Evolutionary conservation across 768 basidiomycete genomes (phyloP).

Genomic region (Tulasnella sp.): DNA sequence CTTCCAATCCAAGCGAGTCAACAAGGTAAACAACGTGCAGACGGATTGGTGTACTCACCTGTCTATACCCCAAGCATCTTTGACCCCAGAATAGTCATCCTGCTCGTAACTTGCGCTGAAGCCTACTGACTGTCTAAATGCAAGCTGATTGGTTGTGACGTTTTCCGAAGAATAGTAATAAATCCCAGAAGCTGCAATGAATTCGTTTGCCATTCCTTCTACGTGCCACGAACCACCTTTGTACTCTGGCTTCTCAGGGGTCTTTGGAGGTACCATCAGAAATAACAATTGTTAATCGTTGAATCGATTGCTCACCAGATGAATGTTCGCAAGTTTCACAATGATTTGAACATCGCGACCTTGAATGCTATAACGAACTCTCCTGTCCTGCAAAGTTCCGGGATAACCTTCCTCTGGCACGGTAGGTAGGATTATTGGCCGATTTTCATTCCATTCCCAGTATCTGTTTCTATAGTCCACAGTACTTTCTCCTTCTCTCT

Average conservation of each 20-base stretch:
- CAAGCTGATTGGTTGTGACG: conserved; percentile 24
- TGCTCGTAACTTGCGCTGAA: conserved; percentile 20
- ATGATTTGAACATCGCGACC: conserved; percentile 29
- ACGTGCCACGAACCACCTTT: conserved; percentile 35
- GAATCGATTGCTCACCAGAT: conserved; percentile 28
- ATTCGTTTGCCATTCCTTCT: conserved; percentile 29
- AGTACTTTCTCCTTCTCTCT: neutral
- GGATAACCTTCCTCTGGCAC: neutral
- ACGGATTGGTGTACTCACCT: neutral
- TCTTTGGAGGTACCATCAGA: conserved; percentile 16
- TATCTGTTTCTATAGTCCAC: neutral
- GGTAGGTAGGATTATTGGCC: neutral
- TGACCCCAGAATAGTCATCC: conserved; percentile 23
- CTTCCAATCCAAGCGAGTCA: no score
- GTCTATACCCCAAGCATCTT: conserved; percentile 35
- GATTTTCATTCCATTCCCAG: neutral
- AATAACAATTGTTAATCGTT: neutral
- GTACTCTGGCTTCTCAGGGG: conserved; percentile 28
- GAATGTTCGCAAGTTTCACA: conserved; percentile 32
- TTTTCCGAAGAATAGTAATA: conserved; percentile 22
- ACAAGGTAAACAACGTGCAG: no score
- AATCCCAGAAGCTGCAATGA: neutral
- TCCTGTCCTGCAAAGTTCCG: neutral
- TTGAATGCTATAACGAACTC: conserved; percentile 20
- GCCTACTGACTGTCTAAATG: conserved; percentile 23